These are phyloP conservation scores for Castanea mollissima DNA, from an alignment of 306 rosid species.

Conservation along the genomic window DNA sequence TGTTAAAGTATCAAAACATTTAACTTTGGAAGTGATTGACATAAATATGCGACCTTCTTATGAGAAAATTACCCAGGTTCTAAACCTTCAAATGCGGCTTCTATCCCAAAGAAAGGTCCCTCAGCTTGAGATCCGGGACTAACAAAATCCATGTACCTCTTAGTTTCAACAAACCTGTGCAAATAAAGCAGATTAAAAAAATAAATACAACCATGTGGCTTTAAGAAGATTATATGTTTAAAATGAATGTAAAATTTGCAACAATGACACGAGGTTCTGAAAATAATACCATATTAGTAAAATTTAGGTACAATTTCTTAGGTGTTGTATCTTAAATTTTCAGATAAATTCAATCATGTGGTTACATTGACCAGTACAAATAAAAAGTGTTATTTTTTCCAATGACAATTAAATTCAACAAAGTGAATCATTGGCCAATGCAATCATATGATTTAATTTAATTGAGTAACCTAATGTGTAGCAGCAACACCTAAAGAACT, in stretches of 20 bases:
- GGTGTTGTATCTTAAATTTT: no score
- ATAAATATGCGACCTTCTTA: neutral
- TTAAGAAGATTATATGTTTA: no score
- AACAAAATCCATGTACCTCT: slow-evolving; percentile 84
- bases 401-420: no score
- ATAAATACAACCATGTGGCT: neutral
- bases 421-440: no score
- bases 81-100: slow-evolving; percentile 72
- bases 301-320: no score
- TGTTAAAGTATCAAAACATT: neutral
- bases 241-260: neutral
- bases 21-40: neutral
- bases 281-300: neutral
- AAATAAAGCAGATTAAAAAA: slow-evolving; percentile 13
- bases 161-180: slow-evolving; percentile 78
- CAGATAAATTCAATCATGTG: no score
- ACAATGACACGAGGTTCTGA: neutral
- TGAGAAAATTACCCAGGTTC: slow-evolving; percentile 75
- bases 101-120: slow-evolving; percentile 78
- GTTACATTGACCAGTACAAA: no score
- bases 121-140: slow-evolving; percentile 93
- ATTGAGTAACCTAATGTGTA: no score
- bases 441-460: no score
- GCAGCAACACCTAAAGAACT: no score
- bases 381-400: no score